phyloP scores from a whole-genome alignment of 192 early-diverging fungal species.

The Glomus cerebriforme region DNA sequence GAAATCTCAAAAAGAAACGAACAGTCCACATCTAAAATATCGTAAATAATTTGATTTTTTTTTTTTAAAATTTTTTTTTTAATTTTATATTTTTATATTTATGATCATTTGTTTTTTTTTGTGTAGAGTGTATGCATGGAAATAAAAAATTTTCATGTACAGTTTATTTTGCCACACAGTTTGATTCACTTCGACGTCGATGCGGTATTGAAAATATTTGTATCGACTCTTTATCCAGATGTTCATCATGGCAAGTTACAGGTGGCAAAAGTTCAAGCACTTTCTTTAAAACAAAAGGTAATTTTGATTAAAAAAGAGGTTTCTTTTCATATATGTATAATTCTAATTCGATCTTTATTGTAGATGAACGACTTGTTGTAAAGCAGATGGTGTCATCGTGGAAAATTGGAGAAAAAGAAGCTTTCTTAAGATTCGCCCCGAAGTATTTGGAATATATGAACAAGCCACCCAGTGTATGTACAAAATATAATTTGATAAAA shows the following conservation, averaged over 20 bases:
- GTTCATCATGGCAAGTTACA: conserved; percentile 70
- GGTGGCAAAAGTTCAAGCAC: conserved; percentile 90
- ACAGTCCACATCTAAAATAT: conserved; percentile 56
- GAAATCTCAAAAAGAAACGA: background rate
- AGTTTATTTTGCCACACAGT: conserved; percentile 85
- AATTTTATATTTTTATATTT: background rate
- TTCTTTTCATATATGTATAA: background rate
- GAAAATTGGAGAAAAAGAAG: conserved; percentile 80
- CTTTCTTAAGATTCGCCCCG: conserved; percentile 84
- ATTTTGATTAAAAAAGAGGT: background rate
- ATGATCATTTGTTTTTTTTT: background rate
- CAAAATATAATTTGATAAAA: background rate
- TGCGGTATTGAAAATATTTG: conserved; percentile 80
- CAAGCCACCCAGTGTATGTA: conserved; percentile 52
- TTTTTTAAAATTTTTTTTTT: background rate
- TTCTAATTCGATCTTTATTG: background rate
- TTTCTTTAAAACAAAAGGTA: conserved; percentile 82
- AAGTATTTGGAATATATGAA: conserved; percentile 88
- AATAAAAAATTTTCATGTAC: conserved; percentile 76
- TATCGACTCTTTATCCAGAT: conserved; percentile 80
- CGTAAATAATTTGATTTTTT: conserved; percentile 39
- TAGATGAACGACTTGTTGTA: conserved; percentile 85
- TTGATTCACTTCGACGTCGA: conserved; percentile 78
- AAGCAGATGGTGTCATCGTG: conserved; percentile 80
- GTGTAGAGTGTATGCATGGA: conserved; percentile 69